phyloP scores from a whole-genome alignment of 768 basidiomycete species.

The Lactarius sp. region DNA sequence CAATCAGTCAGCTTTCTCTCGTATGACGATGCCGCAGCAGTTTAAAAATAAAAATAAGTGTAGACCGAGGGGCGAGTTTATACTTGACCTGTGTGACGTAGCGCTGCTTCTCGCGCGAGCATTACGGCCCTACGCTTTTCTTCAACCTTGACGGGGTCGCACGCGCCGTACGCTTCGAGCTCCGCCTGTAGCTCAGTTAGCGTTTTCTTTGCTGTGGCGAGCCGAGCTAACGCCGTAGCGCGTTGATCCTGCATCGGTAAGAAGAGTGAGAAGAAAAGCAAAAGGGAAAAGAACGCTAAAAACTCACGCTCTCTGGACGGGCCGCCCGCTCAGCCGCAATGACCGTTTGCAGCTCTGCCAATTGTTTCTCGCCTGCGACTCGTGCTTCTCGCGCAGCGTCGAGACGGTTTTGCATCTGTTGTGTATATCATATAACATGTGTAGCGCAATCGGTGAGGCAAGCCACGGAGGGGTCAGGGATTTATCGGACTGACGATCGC shows the following conservation, averaged over 20 bases:
- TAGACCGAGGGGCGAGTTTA: not conserved
- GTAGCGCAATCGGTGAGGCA: too few species aligned
- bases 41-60: not conserved
- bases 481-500: constrained; percentile 47
- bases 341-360: constrained; percentile 43
- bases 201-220: constrained; percentile 46
- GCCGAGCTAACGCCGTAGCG: constrained; percentile 44
- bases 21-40: not conserved
- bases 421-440: too few species aligned
- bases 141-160: constrained; percentile 78
- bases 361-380: constrained; percentile 40
- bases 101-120: constrained; percentile 76
- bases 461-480: not conserved
- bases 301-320: constrained; percentile 54
- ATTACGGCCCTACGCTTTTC: constrained; percentile 66
- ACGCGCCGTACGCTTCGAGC: constrained; percentile 72
- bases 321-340: constrained; percentile 49
- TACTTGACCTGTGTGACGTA: constrained; percentile 82
- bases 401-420: constrained; percentile 55
- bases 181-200: constrained; percentile 56
- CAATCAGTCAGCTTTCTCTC: not conserved
- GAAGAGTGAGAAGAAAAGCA: not conserved
- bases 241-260: constrained; percentile 49
- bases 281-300: not conserved
- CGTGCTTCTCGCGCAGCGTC: constrained; percentile 46